Evolutionary conservation across 2,329 filamentous ascomycete species (phyloP).

Genomic region (Domatiomyces catenatus): DNA sequence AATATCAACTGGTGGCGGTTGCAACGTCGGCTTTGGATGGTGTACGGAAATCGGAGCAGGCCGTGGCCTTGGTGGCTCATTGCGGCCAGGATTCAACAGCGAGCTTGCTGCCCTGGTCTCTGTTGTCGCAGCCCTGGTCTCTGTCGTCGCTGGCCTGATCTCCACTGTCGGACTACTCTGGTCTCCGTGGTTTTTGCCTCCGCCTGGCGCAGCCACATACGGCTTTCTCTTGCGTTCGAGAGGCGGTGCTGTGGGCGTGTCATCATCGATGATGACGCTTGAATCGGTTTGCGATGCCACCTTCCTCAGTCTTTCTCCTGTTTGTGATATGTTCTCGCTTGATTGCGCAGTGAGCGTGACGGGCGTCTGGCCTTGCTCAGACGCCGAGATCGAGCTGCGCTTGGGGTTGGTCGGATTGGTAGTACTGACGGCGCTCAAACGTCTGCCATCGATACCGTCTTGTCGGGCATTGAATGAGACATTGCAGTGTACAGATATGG

Average conservation of each 20-base stretch:
- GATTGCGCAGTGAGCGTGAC: background rate
- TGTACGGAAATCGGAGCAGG: slow-evolving; percentile 13
- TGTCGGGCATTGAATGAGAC: slow-evolving; percentile 28
- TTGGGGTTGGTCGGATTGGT: background rate
- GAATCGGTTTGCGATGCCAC: slow-evolving; percentile 16
- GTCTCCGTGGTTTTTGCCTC: slow-evolving; percentile 41
- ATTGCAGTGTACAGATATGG: slow-evolving; percentile 39
- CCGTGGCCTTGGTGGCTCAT: slow-evolving; percentile 1
- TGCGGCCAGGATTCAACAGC: slow-evolving; percentile 5
- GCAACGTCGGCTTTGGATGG: slow-evolving; percentile 5
- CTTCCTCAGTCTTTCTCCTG: slow-evolving; percentile 19
- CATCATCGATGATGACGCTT: slow-evolving; percentile 26
- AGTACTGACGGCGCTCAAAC: slow-evolving; percentile 17
- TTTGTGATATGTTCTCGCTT: slow-evolving; percentile 19
- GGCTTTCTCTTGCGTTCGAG: slow-evolving; percentile 53
- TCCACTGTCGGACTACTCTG: slow-evolving; percentile 3
- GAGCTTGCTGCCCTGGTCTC: slow-evolving; percentile 6
- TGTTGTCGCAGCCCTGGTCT: slow-evolving; percentile 3
- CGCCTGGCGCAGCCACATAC: slow-evolving; percentile 44
- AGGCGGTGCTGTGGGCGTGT: slow-evolving; percentile 30
- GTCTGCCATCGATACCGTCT: slow-evolving; percentile 22
- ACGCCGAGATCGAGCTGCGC: background rate
- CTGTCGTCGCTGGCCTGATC: slow-evolving; percentile 3
- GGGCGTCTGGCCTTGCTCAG: background rate
- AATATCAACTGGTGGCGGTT: slow-evolving; percentile 8